phyloP scores from a whole-genome alignment of 805 yeast genomes.

The Phaffomyces antillensis region DNA sequence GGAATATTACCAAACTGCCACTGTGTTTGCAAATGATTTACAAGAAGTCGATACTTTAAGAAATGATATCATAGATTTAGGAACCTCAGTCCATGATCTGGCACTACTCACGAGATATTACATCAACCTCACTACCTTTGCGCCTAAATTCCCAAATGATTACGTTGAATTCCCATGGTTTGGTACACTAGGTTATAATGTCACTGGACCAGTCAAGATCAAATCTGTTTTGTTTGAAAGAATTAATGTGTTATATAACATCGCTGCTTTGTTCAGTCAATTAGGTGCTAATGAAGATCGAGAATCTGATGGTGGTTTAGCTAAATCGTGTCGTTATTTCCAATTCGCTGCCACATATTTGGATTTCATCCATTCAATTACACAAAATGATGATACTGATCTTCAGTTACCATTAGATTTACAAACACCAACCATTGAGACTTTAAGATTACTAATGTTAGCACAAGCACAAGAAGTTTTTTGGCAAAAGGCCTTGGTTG shows the following conservation, averaged over 20 bases:
- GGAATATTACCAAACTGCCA: constrained; percentile 39
- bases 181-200: constrained; percentile 54
- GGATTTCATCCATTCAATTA: constrained; percentile 59
- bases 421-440: constrained; percentile 40
- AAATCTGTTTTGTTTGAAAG: constrained; percentile 53
- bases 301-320: constrained; percentile 45
- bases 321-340: constrained; percentile 53
- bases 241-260: constrained; percentile 56
- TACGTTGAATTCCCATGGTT: constrained; percentile 64
- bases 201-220: constrained; percentile 38
- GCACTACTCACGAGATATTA: constrained; percentile 39
- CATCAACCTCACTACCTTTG: constrained; percentile 35
- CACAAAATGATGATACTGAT: constrained; percentile 13
- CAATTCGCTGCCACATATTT: constrained; percentile 72
- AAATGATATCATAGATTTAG: constrained; percentile 29
- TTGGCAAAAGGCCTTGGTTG: constrained; percentile 64
- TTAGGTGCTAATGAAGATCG: constrained; percentile 42
- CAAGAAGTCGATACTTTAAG: constrained; percentile 38
- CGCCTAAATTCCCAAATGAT: constrained; percentile 57
- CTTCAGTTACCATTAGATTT: constrained; percentile 37
- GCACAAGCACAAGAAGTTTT: constrained; percentile 87
- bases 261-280: constrained; percentile 57
- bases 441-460: constrained; percentile 47
- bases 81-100: constrained; percentile 30
- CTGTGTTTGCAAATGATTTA: constrained; percentile 36